Conservation (phyloP, 2,329 filamentous ascomycete genomes). For the Cladophialophora psammophila region DNA sequence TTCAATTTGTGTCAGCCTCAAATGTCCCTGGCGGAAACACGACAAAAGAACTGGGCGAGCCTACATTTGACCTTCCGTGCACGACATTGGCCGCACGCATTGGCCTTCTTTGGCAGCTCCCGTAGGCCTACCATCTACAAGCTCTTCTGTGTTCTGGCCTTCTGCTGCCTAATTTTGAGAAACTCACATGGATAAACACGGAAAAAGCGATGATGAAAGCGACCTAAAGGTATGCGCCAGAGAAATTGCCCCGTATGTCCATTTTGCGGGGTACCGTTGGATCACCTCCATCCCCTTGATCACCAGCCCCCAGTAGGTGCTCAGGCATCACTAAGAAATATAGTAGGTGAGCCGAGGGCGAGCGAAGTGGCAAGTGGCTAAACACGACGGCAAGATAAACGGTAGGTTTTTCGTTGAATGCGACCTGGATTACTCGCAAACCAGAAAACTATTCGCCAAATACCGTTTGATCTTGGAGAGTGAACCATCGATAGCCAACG, state of each 20-base stretch:
- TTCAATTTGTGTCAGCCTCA: not conserved
- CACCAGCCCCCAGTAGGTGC: not conserved
- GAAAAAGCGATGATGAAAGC: not conserved
- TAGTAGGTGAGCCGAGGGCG: not conserved
- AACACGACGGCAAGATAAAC: not conserved
- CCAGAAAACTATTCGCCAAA: no score
- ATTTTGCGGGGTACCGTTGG: not conserved
- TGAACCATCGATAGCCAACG: no score
- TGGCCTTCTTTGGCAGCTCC: slow-evolving; percentile 11
- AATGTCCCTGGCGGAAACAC: not conserved
- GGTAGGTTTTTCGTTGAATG: not conserved
- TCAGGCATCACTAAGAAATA: not conserved
- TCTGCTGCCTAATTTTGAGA: not conserved
- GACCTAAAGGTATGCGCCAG: not conserved
- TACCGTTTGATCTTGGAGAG: no score
- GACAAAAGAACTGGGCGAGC: not conserved
- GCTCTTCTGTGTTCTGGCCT: not conserved
- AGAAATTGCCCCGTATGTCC: not conserved
- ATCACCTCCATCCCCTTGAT: not conserved
- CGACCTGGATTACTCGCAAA: no score
- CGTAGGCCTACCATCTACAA: slow-evolving; percentile 1
- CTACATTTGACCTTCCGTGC: slow-evolving; percentile 10
- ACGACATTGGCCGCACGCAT: slow-evolving; percentile 6
- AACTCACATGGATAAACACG: not conserved
- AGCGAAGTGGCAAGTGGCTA: not conserved